These are phyloP conservation scores for Daldinia grandis DNA, from an alignment of 495 filamentous ascomycete genomes.

Conservation along the genomic window DNA sequence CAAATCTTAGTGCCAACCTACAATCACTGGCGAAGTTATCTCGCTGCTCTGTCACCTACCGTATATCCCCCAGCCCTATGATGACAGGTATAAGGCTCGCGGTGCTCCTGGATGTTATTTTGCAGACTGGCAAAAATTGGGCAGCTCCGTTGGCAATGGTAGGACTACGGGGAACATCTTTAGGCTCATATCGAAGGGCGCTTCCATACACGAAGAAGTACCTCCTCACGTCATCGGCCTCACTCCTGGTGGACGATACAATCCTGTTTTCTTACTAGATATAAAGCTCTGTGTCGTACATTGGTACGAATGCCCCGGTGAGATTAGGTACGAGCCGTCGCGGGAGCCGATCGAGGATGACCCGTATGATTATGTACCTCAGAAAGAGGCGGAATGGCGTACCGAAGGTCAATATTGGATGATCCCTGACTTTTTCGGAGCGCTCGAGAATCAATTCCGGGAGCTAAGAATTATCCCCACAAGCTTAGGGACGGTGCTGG, in stretches of 20 bases:
- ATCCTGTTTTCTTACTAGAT: neutral
- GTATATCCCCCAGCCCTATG: conserved; percentile 24
- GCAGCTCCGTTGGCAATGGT: conserved; percentile 12
- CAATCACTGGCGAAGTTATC: neutral
- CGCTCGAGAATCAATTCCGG: conserved; percentile 32
- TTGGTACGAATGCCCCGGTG: conserved; percentile 6
- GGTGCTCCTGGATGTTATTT: conserved; percentile 2
- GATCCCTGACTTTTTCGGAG: conserved; percentile 34
- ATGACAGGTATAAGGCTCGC: conserved; percentile 7
- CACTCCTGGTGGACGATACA: neutral
- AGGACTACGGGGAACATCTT: neutral
- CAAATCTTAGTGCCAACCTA: conserved; percentile 29
- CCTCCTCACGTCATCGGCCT: neutral
- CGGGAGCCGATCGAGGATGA: conserved; percentile 2
- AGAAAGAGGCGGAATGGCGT: conserved; percentile 26
- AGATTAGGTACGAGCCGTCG: neutral
- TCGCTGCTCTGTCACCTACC: neutral
- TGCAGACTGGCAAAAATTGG: neutral
- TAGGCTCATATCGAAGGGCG: neutral
- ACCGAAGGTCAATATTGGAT: conserved; percentile 18
- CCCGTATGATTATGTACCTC: conserved; percentile 18
- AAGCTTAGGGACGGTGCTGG: neutral
- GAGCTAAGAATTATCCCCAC: conserved; percentile 24
- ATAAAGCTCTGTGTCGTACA: neutral
- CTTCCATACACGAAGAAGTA: neutral